Evolutionary conservation across 441 rosid genomes (phyloP).

Genomic region (Jatropha multifida): DNA sequence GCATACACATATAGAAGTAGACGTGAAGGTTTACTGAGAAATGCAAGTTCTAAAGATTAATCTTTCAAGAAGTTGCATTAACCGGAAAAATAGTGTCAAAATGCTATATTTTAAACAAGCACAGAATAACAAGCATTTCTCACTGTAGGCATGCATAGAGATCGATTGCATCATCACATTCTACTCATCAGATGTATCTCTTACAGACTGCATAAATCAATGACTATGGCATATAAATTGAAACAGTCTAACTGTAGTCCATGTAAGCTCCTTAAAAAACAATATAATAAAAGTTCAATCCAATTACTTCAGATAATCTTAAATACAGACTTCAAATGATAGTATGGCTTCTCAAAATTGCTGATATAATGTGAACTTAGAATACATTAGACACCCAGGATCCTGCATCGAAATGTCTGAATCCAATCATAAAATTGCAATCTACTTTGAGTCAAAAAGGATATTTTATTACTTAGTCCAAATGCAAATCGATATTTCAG

Average conservation of each 20-base stretch:
- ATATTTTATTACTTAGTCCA: neutral
- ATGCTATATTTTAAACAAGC: neutral
- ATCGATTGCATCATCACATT: neutral
- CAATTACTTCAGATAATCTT: no score
- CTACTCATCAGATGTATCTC: neutral
- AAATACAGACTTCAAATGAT: neutral
- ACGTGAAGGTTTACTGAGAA: neutral
- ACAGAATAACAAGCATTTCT: neutral
- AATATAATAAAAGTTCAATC: neutral
- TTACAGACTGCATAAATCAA: neutral
- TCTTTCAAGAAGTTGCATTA: neutral
- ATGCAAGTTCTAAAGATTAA: neutral
- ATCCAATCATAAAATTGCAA: neutral
- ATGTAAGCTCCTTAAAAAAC: neutral
- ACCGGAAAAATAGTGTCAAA: neutral
- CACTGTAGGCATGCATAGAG: neutral
- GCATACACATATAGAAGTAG: neutral
- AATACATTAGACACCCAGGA: neutral
- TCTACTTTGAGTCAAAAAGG: neutral
- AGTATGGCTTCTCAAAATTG: neutral
- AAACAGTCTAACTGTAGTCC: neutral
- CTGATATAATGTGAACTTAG: neutral
- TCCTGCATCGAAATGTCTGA: neutral
- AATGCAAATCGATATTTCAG: neutral
- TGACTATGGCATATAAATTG: neutral